These are phyloP conservation scores for Linnemannia schmuckeri DNA, from an alignment of 192 early-diverging fungal genomes.

Conservation along the genomic window DNA sequence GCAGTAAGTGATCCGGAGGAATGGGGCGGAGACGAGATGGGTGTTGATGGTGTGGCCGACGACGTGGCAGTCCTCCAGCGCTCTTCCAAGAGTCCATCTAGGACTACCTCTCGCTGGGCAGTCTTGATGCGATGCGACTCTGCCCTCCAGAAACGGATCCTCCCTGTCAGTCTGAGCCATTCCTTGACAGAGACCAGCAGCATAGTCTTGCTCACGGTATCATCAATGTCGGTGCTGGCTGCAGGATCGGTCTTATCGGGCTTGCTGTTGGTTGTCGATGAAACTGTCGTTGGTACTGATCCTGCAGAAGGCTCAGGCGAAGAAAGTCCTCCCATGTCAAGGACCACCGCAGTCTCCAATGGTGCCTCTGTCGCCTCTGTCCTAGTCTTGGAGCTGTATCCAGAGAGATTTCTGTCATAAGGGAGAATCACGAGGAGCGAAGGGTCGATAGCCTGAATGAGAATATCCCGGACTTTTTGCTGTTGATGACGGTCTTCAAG, in stretches of 20 bases:
- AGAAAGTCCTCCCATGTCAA: conserved; percentile 35
- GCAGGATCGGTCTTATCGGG: neutral
- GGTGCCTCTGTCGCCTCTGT: conserved; percentile 22
- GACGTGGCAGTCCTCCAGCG: conserved; percentile 27
- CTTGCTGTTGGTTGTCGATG: neutral
- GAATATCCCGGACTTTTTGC: conserved; percentile 8
- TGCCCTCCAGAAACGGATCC: conserved; percentile 47
- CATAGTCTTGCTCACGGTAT: conserved; percentile 34
- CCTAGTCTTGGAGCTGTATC: conserved; percentile 39
- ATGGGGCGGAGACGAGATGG: conserved; percentile 17
- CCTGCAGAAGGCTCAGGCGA: neutral
- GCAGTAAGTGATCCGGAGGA: conserved; percentile 24
- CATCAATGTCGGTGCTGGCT: neutral
- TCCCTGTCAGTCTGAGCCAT: conserved; percentile 33
- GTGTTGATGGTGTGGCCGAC: neutral
- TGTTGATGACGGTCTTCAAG: conserved; percentile 2
- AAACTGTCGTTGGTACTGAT: neutral
- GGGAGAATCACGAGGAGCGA: conserved; percentile 20
- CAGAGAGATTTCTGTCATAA: conserved; percentile 46
- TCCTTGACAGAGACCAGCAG: conserved; percentile 31
- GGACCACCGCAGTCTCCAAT: conserved; percentile 21
- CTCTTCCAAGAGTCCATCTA: conserved; percentile 25
- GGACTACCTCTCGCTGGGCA: conserved; percentile 23
- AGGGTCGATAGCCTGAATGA: conserved; percentile 24
- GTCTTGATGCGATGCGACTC: conserved; percentile 47